Percentiles rank a stretch among this genome's conserved stretches.
These are phyloP conservation scores for Talaromyces wortmannii DNA, from an alignment of 495 filamentous ascomycete genomes.

Conservation along the genomic window DNA sequence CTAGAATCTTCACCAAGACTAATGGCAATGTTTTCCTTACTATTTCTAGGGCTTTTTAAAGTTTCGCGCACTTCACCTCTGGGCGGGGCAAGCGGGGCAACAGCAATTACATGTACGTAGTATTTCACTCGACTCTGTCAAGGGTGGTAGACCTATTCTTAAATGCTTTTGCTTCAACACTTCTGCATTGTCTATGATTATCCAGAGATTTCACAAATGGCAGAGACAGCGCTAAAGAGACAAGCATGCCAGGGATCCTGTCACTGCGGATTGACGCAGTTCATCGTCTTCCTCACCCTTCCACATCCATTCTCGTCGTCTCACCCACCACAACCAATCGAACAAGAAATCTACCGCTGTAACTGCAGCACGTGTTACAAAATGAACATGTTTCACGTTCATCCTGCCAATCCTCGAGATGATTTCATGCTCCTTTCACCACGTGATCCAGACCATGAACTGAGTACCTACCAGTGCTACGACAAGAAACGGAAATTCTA, in stretches of 20 bases:
- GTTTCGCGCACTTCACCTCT: too few relatives aligned
- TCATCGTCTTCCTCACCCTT: conserved; percentile 20
- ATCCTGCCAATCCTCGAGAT: conserved; percentile 12
- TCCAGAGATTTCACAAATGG: conserved; percentile 9
- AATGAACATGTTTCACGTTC: conserved; percentile 21
- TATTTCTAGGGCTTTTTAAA: too few relatives aligned
- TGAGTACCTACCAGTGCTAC: conserved; percentile 20
- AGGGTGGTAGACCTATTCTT: too few relatives aligned
- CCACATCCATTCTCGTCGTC: conserved; percentile 11
- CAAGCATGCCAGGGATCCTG: conserved; percentile 23
- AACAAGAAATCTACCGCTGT: conserved; percentile 17
- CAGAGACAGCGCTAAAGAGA: conserved; percentile 9
- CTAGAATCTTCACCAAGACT: too few relatives aligned
- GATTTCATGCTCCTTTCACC: conserved; percentile 25
- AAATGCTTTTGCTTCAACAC: too few relatives aligned
- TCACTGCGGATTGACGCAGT: conserved; percentile 20
- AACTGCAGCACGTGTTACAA: conserved; percentile 28
- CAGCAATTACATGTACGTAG: too few relatives aligned
- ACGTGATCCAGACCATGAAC: conserved; percentile 9
- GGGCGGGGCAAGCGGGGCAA: too few relatives aligned
- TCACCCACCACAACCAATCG: conserved; percentile 1
- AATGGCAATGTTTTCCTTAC: too few relatives aligned
- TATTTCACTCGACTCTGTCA: too few relatives aligned
- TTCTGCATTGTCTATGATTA: too few relatives aligned
- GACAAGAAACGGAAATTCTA: conserved; percentile 14